phyloP scores from a whole-genome alignment of 2,329 filamentous ascomycete genomes.

The Nannizziopsis arthrosporioides region DNA sequence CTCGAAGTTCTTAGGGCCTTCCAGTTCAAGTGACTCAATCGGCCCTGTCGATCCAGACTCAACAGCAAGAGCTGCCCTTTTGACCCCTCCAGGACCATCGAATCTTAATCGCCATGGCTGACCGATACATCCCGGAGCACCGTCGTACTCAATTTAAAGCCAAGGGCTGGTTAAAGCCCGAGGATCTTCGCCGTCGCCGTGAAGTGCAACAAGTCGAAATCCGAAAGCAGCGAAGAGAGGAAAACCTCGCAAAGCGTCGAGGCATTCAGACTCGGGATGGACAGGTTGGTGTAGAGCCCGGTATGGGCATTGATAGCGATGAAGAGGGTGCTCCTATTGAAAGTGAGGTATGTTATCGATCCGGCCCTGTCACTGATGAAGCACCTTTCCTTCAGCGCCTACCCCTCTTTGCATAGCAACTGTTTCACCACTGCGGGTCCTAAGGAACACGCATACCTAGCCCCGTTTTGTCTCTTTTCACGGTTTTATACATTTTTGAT shows the following conservation, averaged over 20 bases:
- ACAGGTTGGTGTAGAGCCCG: slow-evolving; percentile 42
- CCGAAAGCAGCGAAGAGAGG: slow-evolving; percentile 94
- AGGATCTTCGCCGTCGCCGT: slow-evolving; percentile 93
- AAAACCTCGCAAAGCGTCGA: slow-evolving; percentile 96
- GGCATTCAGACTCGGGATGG: slow-evolving; percentile 74
- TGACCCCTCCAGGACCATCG: slow-evolving; percentile 15
- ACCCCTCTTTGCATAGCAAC: slow-evolving; percentile 1
- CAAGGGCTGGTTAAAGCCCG: slow-evolving; percentile 97
- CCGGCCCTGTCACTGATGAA: not conserved
- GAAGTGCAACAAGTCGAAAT: slow-evolving; percentile 99
- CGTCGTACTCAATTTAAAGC: slow-evolving; percentile 99
- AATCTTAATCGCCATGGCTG: slow-evolving; percentile 60
- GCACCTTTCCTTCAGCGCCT: not conserved
- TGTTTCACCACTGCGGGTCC: slow-evolving; percentile 5
- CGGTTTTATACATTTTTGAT: not conserved
- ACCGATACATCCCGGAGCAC: slow-evolving; percentile 98
- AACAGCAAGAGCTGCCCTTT: slow-evolving; percentile 15
- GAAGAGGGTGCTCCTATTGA: slow-evolving; percentile 93
- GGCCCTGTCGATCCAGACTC: slow-evolving; percentile 11
- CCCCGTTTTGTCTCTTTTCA: not conserved
- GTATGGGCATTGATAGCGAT: slow-evolving; percentile 86
- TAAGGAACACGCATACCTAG: not conserved
- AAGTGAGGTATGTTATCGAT: slow-evolving; percentile 64
- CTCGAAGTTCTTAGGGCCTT: not conserved
- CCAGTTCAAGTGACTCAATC: not conserved